Evolutionary conservation across 2,329 filamentous ascomycete genomes (phyloP).

Genomic region (Colletotrichum limetticola): DNA sequence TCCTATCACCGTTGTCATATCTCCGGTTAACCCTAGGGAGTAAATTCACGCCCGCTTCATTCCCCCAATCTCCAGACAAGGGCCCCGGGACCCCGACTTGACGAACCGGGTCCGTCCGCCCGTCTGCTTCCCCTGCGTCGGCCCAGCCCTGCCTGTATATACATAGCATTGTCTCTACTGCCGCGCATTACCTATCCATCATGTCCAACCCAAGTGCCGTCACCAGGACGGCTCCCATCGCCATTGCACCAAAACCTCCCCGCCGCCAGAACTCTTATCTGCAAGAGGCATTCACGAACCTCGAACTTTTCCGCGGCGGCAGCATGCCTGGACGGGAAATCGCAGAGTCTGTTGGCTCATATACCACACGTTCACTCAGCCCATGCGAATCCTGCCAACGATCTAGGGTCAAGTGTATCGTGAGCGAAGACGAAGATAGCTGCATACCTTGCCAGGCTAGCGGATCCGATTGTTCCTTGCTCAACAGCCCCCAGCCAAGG

Average conservation of each 20-base stretch:
- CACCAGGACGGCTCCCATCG: conserved; percentile 71
- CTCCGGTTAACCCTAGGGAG: conserved; percentile 19
- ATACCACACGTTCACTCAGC: conserved; percentile 54
- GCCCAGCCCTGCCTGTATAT: conserved; percentile 41
- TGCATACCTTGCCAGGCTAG: conserved; percentile 84
- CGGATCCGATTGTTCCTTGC: conserved; percentile 82
- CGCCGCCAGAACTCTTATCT: conserved; percentile 53
- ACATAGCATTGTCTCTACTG: conserved; percentile 32
- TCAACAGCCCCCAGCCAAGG: conserved; percentile 79
- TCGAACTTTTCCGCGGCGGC: conserved; percentile 58
- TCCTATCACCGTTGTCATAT: conserved; percentile 29
- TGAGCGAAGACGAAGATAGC: conserved; percentile 74
- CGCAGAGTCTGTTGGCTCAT: conserved; percentile 56
- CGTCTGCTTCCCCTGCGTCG: conserved; percentile 39
- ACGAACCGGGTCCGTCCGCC: conserved; percentile 36
- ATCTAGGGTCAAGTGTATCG: conserved; percentile 80
- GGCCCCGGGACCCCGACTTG: conserved; percentile 34
- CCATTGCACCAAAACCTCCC: conserved; percentile 71
- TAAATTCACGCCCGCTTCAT: conserved; percentile 25
- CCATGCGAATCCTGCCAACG: conserved; percentile 80
- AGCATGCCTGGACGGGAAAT: conserved; percentile 65
- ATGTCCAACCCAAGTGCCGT: conserved; percentile 67
- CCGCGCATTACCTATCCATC: conserved; percentile 44
- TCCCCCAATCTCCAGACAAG: conserved; percentile 23
- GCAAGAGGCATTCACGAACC: conserved; percentile 58